Conservation (phyloP, 441 rosid species). For the Erysimum pusillum region DNA sequence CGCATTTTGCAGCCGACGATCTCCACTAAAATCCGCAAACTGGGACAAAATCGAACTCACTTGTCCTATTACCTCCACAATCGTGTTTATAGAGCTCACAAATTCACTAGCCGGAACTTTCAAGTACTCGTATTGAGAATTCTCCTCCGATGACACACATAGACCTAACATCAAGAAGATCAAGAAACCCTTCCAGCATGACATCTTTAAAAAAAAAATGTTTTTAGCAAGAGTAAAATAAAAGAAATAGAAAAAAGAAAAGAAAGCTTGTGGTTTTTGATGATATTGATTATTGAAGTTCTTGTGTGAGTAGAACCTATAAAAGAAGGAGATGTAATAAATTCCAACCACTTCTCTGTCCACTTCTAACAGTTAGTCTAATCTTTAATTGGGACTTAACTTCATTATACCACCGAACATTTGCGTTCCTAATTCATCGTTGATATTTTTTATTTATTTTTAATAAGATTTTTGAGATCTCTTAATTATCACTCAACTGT, state of each 20-base stretch:
- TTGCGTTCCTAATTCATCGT: constrained; percentile 23
- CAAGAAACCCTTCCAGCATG: constrained; percentile 36
- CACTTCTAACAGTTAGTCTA: constrained; percentile 37
- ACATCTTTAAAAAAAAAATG: constrained; percentile 6
- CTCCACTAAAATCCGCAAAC: constrained; percentile 59
- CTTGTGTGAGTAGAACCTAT: constrained; percentile 40
- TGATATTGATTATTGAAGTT: constrained; percentile 39
- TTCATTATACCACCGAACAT: constrained; percentile 40
- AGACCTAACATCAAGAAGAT: constrained; percentile 33
- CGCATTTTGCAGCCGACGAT: constrained; percentile 67
- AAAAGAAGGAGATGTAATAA: constrained; percentile 37
- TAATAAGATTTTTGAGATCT: constrained; percentile 23
- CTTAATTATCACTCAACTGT: constrained; percentile 44
- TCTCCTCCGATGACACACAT: constrained; percentile 41
- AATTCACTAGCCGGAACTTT: constrained; percentile 63
- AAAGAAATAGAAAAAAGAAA: neutral
- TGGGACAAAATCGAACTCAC: constrained; percentile 60
- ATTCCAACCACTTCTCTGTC: constrained; percentile 49
- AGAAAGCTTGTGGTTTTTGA: constrained; percentile 15
- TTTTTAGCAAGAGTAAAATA: neutral
- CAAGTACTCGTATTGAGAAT: constrained; percentile 50
- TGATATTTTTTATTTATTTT: constrained; percentile 23
- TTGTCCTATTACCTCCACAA: constrained; percentile 53
- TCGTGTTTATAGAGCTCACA: constrained; percentile 53
- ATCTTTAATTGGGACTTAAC: constrained; percentile 36